Percentiles rank a stretch among this genome's conserved stretches.
Conservation (phyloP, 257 asterid species). For the Nemophila menziesii region DNA sequence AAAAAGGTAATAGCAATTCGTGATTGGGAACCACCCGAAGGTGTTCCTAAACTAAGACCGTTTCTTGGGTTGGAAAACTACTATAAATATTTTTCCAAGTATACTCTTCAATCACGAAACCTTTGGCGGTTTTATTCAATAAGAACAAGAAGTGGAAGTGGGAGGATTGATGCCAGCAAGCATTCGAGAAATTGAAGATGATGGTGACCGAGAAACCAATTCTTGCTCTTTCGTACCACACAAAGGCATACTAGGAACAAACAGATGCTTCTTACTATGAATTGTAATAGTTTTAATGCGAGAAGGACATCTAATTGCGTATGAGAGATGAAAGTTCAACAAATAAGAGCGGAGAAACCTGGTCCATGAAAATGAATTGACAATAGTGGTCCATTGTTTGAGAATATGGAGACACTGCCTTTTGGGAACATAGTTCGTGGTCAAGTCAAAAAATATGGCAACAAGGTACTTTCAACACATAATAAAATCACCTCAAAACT, state of each 20-base stretch:
- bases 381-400: neutral
- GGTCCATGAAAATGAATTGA: too few species aligned
- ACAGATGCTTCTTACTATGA: neutral
- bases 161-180: neutral
- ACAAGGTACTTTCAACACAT: too few species aligned
- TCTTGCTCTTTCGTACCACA: neutral
- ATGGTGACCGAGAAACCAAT: neutral
- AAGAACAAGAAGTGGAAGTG: neutral
- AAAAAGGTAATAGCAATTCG: neutral
- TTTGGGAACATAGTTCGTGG: neutral
- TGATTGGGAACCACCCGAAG: neutral
- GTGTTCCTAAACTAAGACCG: neutral
- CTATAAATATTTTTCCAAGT: neutral
- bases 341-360: too few species aligned
- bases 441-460: too few species aligned
- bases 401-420: too few species aligned
- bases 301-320: too few species aligned
- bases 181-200: neutral
- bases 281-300: too few species aligned
- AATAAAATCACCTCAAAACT: slow-evolving; percentile 2
- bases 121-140: neutral
- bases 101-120: neutral
- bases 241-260: neutral
- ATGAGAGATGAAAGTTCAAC: too few species aligned
- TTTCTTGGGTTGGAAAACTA: neutral